Percentiles rank a stretch among this genome's conserved stretches.
Evolutionary conservation across 2,329 filamentous ascomycete genomes (phyloP).

Genomic region (Dothideomycetes sp.): DNA sequence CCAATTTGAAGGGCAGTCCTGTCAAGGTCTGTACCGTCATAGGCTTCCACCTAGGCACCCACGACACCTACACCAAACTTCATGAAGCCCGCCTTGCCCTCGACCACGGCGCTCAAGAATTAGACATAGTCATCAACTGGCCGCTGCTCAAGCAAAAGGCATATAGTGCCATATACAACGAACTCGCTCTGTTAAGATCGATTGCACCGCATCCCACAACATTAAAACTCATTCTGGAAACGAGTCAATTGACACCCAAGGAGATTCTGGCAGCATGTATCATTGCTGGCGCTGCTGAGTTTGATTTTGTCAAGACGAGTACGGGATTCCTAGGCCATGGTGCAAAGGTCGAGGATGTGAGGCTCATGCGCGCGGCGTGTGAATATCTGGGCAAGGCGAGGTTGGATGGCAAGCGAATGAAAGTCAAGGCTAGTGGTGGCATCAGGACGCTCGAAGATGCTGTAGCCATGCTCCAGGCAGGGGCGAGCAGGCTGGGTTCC

Average conservation of each 20-base stretch:
- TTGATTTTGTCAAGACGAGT: conserved; percentile 52
- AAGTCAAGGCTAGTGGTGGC: conserved; percentile 52
- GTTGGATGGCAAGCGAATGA: conserved; percentile 27
- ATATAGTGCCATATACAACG: conserved; percentile 43
- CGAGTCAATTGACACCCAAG: conserved; percentile 39
- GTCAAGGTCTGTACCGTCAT: conserved; percentile 50
- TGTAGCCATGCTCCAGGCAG: conserved; percentile 46
- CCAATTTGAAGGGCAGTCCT: conserved; percentile 38
- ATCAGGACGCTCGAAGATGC: conserved; percentile 43
- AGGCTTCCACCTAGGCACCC: conserved; percentile 51
- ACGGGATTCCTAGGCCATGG: conserved; percentile 51
- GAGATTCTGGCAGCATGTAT: conserved; percentile 47
- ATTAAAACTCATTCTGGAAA: conserved; percentile 52
- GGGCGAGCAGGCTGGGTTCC: conserved; percentile 48
- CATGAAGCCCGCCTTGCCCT: conserved; percentile 43
- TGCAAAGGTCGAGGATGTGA: conserved; percentile 44
- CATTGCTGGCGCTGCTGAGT: conserved; percentile 43
- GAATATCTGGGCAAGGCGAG: conserved; percentile 26
- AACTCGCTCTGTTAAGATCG: conserved; percentile 44
- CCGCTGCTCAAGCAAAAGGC: conserved; percentile 31
- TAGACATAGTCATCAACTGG: conserved; percentile 53
- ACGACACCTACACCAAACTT: conserved; percentile 43
- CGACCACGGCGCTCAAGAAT: conserved; percentile 43
- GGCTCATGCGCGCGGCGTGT: conserved; percentile 44
- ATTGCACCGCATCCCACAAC: conserved; percentile 34